Percentiles rank a stretch among this genome's conserved stretches.
These are phyloP conservation scores for Exophiala bonariae DNA, from an alignment of 2,329 filamentous ascomycete genomes.

Conservation along the genomic window DNA sequence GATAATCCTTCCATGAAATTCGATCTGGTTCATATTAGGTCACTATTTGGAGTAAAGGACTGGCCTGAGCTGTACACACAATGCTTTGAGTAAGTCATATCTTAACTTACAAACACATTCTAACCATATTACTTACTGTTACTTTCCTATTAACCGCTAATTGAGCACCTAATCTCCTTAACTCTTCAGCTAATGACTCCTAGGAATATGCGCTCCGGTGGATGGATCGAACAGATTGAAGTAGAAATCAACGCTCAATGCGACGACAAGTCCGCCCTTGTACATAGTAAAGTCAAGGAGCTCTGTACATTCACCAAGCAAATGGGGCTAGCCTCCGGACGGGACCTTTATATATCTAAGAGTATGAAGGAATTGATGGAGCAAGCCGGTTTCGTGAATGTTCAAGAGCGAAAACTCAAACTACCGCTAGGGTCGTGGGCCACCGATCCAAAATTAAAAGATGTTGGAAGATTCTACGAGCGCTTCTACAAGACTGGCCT, in stretches of 20 bases:
- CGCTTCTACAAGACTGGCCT: slow-evolving; percentile 31
- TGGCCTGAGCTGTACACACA: slow-evolving; percentile 37
- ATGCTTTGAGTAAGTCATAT: slow-evolving; percentile 33
- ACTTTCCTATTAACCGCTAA: too few species aligned
- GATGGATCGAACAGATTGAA: slow-evolving; percentile 38
- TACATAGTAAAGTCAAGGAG: slow-evolving; percentile 24
- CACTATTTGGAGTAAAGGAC: slow-evolving; percentile 35
- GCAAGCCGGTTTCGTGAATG: slow-evolving; percentile 45
- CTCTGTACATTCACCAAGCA: slow-evolving; percentile 23
- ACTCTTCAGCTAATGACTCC: slow-evolving; percentile 2
- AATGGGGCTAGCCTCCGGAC: slow-evolving; percentile 25
- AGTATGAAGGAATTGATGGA: slow-evolving; percentile 32
- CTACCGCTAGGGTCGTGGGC: slow-evolving; percentile 47
- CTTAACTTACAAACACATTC: too few species aligned
- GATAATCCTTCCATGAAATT: slow-evolving; percentile 34
- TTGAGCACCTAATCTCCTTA: too few species aligned
- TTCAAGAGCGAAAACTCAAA: slow-evolving; percentile 42
- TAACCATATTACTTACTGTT: too few species aligned
- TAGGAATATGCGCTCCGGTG: slow-evolving; percentile 38
- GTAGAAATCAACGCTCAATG: slow-evolving; percentile 22
- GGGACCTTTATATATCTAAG: slow-evolving; percentile 28
- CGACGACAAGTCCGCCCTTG: slow-evolving; percentile 28
- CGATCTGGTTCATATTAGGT: slow-evolving; percentile 44
- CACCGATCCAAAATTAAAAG: slow-evolving; percentile 37
- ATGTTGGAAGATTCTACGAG: slow-evolving; percentile 36